A percentile compares a stretch with the other conserved stretches of the same genome.
Evolutionary conservation across 805 yeast genomes (phyloP).

Genomic region (Candida manassasensis): DNA sequence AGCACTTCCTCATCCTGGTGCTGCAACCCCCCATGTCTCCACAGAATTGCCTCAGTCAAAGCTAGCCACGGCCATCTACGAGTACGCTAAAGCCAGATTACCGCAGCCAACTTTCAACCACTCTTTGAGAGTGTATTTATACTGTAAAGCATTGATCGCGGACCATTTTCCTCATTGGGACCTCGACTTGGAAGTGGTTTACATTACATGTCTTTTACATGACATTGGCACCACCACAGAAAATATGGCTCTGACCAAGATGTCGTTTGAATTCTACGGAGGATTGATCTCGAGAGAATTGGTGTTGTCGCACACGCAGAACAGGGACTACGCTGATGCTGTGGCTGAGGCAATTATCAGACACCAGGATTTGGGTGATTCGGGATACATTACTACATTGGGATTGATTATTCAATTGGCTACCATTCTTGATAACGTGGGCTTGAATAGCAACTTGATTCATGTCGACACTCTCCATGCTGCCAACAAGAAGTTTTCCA

Average conservation of each 20-base stretch:
- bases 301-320: constrained; percentile 16
- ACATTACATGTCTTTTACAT: constrained; percentile 27
- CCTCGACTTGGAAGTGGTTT: constrained; percentile 23
- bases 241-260: constrained; percentile 27
- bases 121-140: constrained; percentile 26
- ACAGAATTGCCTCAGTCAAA: constrained; percentile 16
- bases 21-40: constrained; percentile 20
- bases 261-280: constrained; percentile 33
- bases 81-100: constrained; percentile 19
- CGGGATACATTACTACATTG: constrained; percentile 28
- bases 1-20: constrained; percentile 20
- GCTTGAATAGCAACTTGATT: constrained; percentile 21
- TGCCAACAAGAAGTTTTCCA: constrained; percentile 18
- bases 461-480: constrained; percentile 24
- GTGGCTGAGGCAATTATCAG: constrained; percentile 31
- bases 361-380: constrained; percentile 30
- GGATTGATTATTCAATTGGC: constrained; percentile 29
- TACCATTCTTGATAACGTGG: constrained; percentile 31
- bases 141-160: constrained; percentile 23
- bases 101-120: constrained; percentile 24
- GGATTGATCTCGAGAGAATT: constrained; percentile 25
- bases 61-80: constrained; percentile 14
- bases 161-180: constrained; percentile 32
- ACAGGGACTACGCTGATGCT: constrained; percentile 29
- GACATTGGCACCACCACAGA: constrained; percentile 32